Evolutionary conservation across 164 flowering plant species (phyloP).

Genomic region (Vitis amurensis): DNA sequence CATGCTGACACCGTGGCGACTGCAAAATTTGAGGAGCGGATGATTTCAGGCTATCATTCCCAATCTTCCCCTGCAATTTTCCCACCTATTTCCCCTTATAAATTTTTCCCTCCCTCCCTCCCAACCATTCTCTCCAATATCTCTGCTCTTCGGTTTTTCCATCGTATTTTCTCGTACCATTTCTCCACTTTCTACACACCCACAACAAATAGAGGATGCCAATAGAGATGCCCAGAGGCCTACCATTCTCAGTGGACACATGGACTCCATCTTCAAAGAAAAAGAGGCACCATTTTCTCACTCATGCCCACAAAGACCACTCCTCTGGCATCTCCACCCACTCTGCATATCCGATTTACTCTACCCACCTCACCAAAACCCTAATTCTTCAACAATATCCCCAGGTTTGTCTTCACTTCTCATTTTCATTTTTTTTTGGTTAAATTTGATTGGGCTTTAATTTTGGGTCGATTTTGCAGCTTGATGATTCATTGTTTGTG

Average conservation of each 20-base stretch:
- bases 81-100: background rate
- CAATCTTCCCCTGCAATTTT: background rate
- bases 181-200: too few relatives aligned
- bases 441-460: background rate
- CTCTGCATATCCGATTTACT: constrained; percentile 65
- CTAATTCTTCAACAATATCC: constrained; percentile 54
- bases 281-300: constrained; percentile 71
- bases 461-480: constrained; percentile 21
- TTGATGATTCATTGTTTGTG: constrained; percentile 40
- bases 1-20: background rate
- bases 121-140: background rate
- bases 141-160: background rate
- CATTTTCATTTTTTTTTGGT: background rate
- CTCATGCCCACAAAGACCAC: constrained; percentile 88
- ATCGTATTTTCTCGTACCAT: too few relatives aligned
- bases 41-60: background rate
- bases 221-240: constrained; percentile 77
- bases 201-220: constrained; percentile 44
- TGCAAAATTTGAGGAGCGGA: background rate
- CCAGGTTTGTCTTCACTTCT: constrained; percentile 35
- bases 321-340: constrained; percentile 42
- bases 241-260: constrained; percentile 88
- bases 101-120: background rate
- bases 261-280: constrained; percentile 55
- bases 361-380: constrained; percentile 56